Conservation (phyloP, 2,329 filamentous ascomycete genomes). For the Juglanconis sp. region DNA sequence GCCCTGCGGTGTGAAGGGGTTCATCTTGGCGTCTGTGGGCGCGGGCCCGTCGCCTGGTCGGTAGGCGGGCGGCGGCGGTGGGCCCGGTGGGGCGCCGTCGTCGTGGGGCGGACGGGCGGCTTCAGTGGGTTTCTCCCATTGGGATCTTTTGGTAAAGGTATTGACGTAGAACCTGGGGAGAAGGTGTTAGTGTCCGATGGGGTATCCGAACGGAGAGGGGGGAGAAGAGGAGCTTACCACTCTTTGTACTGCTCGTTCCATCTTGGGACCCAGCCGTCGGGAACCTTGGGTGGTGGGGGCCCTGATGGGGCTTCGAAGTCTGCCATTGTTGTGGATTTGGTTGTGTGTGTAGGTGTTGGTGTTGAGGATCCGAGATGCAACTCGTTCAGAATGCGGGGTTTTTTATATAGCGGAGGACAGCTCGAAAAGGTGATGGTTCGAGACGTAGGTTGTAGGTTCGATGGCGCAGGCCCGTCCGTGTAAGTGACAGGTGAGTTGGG, state of each 20-base stretch:
- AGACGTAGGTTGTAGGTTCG: not conserved
- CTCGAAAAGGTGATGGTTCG: too few relatives aligned
- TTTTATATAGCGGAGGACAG: too few relatives aligned
- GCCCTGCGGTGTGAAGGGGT: slow-evolving; percentile 60
- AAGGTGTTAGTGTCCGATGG: slow-evolving; percentile 1
- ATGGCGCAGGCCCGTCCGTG: not conserved
- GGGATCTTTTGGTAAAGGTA: slow-evolving; percentile 79
- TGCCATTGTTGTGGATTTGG: slow-evolving; percentile 38
- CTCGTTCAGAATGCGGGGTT: too few relatives aligned
- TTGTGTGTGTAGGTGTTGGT: not conserved
- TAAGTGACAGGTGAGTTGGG: slow-evolving; percentile 10
- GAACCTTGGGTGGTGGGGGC: slow-evolving; percentile 58
- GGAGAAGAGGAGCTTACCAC: slow-evolving; percentile 44
- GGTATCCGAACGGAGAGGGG: not conserved
- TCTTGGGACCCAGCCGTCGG: slow-evolving; percentile 79
- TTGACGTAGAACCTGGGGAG: slow-evolving; percentile 80
- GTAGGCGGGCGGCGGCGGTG: slow-evolving; percentile 67
- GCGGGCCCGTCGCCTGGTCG: slow-evolving; percentile 45
- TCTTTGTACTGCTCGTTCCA: slow-evolving; percentile 88
- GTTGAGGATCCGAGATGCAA: not conserved
- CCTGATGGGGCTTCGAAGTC: slow-evolving; percentile 53
- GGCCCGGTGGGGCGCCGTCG: slow-evolving; percentile 47
- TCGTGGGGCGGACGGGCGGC: slow-evolving; percentile 52
- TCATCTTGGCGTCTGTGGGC: slow-evolving; percentile 60
- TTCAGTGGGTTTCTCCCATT: slow-evolving; percentile 81